A percentile compares a stretch with the other conserved stretches of the same genome.
These are phyloP conservation scores for Solanum rostratum DNA, from an alignment of 257 asterid species.

Conservation along the genomic window DNA sequence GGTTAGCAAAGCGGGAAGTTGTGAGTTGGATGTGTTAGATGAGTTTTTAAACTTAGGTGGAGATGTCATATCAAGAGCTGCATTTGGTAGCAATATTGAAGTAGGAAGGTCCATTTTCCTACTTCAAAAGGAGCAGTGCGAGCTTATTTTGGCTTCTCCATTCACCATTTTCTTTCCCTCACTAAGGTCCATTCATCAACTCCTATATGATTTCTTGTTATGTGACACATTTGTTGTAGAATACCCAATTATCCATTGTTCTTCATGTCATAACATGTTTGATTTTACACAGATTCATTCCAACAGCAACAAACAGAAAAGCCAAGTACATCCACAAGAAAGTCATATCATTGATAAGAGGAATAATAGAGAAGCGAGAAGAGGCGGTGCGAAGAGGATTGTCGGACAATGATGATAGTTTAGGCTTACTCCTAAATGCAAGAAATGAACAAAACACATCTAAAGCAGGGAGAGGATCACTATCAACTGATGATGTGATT, in stretches of 20 bases:
- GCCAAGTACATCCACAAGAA: slow-evolving; percentile 6
- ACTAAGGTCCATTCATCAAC: no score
- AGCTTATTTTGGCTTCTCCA: no score
- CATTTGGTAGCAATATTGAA: no score
- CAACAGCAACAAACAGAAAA: slow-evolving; percentile 11
- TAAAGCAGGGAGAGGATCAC: no score
- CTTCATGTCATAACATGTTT: background rate
- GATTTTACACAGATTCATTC: slow-evolving; percentile 3
- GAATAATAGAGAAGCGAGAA: background rate
- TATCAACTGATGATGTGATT: no score
- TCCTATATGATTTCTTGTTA: background rate
- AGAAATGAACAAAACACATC: background rate
- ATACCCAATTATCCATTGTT: no score
- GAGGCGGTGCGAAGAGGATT: background rate
- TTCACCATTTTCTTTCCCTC: no score
- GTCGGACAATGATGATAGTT: background rate
- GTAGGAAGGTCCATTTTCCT: no score
- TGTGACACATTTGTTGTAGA: no score
- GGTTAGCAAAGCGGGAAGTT: background rate
- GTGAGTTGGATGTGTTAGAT: background rate
- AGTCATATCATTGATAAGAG: background rate
- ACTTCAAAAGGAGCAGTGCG: no score
- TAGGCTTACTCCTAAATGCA: slow-evolving; percentile 10
- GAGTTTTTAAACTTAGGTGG: background rate
- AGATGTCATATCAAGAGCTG: no score